A percentile compares a stretch with the other conserved stretches of the same genome.
Conservation (phyloP, 805 yeast genomes). For the Metschnikowia vanudenii region DNA sequence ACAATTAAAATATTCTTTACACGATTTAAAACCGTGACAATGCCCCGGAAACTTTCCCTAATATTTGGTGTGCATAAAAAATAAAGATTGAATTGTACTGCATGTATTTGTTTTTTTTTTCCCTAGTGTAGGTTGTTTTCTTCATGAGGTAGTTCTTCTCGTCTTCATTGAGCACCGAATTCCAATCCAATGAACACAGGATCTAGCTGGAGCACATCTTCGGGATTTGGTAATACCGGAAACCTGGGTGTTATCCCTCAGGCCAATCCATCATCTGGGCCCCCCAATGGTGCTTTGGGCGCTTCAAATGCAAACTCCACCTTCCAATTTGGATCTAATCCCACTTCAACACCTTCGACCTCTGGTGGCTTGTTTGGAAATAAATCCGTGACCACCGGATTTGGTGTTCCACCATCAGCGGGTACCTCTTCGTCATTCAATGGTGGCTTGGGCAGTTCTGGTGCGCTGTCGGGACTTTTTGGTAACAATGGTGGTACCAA, state of each 20-base stretch:
- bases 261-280: conserved; percentile 2
- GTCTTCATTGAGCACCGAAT: neutral
- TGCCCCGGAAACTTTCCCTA: neutral
- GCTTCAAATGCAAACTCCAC: neutral
- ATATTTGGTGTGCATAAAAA: neutral
- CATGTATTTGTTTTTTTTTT: neutral
- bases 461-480: neutral
- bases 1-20: too few relatives aligned
- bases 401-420: neutral
- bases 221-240: conserved; percentile 14
- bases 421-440: conserved; percentile 1
- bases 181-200: conserved; percentile 13
- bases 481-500: neutral
- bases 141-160: neutral
- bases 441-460: conserved; percentile 8
- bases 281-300: conserved; percentile 1
- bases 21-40: too few relatives aligned
- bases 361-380: conserved; percentile 8
- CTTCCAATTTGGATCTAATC: conserved; percentile 1
- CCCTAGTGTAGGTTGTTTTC: neutral
- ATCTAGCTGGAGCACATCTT: conserved; percentile 17
- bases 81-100: neutral
- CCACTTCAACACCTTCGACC: conserved; percentile 2
- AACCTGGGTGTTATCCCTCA: conserved; percentile 8
- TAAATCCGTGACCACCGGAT: neutral